These are phyloP conservation scores for Solanum paucissectum DNA, from an alignment of 257 asterid genomes.

Conservation along the genomic window DNA sequence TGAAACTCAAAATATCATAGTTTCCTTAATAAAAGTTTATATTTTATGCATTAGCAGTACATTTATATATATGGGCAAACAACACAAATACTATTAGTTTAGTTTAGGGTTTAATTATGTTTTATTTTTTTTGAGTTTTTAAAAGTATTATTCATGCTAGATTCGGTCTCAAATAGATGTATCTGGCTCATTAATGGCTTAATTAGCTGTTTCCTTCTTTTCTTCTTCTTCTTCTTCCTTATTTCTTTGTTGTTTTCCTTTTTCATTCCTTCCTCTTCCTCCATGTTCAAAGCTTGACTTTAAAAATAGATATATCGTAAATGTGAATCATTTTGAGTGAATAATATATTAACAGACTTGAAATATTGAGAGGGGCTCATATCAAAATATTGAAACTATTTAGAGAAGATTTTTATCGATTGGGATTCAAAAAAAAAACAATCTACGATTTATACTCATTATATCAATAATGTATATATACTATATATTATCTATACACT, in stretches of 20 bases:
- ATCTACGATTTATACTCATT: background rate
- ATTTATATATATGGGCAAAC: background rate
- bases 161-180: background rate
- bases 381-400: no score
- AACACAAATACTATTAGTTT: no score
- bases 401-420: no score
- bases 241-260: no score
- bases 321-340: background rate
- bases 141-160: no score
- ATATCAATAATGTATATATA: no score
- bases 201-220: background rate
- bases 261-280: background rate
- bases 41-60: background rate
- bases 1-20: background rate
- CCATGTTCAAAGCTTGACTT: background rate
- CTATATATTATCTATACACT: no score
- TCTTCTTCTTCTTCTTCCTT: background rate
- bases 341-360: no score
- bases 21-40: background rate
- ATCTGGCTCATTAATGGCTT: background rate
- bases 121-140: no score
- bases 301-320: background rate
- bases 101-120: no score
- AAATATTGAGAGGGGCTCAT: background rate
- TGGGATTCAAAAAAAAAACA: background rate